Evolutionary conservation across 495 filamentous ascomycete genomes (phyloP).

Genomic region (Daldinia loculata): DNA sequence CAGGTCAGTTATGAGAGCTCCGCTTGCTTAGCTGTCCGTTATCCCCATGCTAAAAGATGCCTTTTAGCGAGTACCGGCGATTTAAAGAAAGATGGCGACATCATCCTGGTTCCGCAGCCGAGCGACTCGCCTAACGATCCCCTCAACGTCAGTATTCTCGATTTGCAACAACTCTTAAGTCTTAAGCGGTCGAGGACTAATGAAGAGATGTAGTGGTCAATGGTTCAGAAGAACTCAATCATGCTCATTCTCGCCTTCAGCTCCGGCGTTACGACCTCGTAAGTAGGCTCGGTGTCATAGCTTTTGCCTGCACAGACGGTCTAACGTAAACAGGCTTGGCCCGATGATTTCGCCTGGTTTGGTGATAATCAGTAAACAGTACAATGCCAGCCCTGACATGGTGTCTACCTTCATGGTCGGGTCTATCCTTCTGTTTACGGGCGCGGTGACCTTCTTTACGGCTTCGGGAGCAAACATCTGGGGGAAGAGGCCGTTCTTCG

Average conservation of each 20-base stretch:
- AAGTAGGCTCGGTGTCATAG: constrained; percentile 1
- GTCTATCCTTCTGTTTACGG: constrained; percentile 46
- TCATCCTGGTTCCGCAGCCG: constrained; percentile 59
- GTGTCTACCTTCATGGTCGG: constrained; percentile 48
- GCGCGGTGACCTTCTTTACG: constrained; percentile 47
- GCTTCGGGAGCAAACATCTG: constrained; percentile 49
- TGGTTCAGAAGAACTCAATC: constrained; percentile 32
- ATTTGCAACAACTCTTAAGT: background rate
- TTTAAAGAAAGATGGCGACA: constrained; percentile 47
- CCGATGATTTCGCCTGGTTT: constrained; percentile 44
- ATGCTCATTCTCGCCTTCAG: constrained; percentile 39
- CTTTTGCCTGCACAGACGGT: background rate
- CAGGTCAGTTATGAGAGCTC: constrained; percentile 16
- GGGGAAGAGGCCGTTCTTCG: constrained; percentile 52
- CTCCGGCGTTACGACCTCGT: constrained; percentile 40
- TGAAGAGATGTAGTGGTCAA: constrained; percentile 28
- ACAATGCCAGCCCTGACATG: constrained; percentile 41
- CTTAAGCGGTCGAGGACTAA: constrained; percentile 1
- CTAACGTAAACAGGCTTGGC: constrained; percentile 30
- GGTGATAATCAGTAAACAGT: constrained; percentile 41
- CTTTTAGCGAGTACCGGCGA: constrained; percentile 25
- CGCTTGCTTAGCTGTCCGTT: background rate
- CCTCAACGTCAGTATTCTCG: constrained; percentile 47
- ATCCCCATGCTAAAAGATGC: constrained; percentile 11
- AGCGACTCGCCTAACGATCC: constrained; percentile 58